phyloP scores from a whole-genome alignment of 2,329 filamentous ascomycete species.

The Claviceps sp. region DNA sequence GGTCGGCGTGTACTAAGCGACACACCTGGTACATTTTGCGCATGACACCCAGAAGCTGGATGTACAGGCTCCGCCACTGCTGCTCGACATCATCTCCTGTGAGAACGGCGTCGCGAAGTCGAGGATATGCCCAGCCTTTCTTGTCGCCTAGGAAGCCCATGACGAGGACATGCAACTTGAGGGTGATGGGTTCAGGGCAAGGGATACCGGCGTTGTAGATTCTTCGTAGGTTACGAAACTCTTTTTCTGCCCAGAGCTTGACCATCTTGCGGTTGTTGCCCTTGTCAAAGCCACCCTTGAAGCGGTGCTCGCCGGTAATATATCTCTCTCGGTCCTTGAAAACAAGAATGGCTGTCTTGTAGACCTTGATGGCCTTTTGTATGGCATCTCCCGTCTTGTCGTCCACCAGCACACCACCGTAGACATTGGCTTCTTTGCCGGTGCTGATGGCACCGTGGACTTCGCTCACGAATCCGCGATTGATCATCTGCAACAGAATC shows the following conservation, averaged over 20 bases:
- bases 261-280: slow-evolving; percentile 94
- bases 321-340: slow-evolving; percentile 98
- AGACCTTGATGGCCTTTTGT: slow-evolving; percentile 91
- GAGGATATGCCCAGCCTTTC: slow-evolving; percentile 77
- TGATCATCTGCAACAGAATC: slow-evolving; percentile 93
- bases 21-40: slow-evolving; percentile 86
- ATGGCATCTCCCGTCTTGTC: slow-evolving; percentile 39
- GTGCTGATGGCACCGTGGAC: slow-evolving; percentile 93
- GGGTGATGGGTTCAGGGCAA: slow-evolving; percentile 75
- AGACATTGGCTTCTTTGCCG: slow-evolving; percentile 97
- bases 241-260: slow-evolving; percentile 97
- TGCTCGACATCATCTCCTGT: slow-evolving; percentile 51
- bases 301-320: slow-evolving; percentile 86
- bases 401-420: slow-evolving; percentile 64
- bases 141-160: slow-evolving; percentile 88
- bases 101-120: slow-evolving; percentile 76
- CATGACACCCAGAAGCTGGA: slow-evolving; percentile 80
- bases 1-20: slow-evolving; percentile 82
- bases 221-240: slow-evolving; percentile 83
- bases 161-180: slow-evolving; percentile 87
- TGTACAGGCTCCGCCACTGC: slow-evolving; percentile 67
- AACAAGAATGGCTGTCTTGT: slow-evolving; percentile 94
- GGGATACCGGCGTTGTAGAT: slow-evolving; percentile 76
- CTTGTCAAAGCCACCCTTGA: slow-evolving; percentile 84
- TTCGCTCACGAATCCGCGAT: slow-evolving; percentile 75